Percentiles rank a stretch among this genome's conserved stretches.
Conservation (phyloP, 2,329 filamentous ascomycete species). For the Talaromyces islandicus region DNA sequence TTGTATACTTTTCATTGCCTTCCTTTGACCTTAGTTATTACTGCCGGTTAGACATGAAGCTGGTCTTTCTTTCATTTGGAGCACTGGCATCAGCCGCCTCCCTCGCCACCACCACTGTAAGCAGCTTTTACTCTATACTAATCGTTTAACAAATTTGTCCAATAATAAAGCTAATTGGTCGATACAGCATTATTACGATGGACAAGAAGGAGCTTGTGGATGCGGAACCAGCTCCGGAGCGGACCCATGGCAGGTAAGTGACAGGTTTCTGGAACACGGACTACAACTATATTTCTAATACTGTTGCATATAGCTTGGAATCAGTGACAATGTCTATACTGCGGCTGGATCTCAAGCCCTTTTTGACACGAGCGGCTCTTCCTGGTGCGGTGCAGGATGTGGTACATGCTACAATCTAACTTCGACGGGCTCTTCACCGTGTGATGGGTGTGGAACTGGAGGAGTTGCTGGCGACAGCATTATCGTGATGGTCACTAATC, state of each 20-base stretch:
- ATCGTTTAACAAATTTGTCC: neutral
- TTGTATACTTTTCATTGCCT: neutral
- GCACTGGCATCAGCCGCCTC: conserved; percentile 8
- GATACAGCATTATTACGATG: conserved; percentile 26
- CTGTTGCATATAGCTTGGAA: neutral
- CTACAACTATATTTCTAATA: neutral
- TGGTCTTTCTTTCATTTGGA: conserved; percentile 6
- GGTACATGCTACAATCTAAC: conserved; percentile 22
- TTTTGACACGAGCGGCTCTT: conserved; percentile 16
- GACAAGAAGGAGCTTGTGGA: conserved; percentile 25
- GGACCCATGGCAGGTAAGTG: conserved; percentile 25
- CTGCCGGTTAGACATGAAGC: conserved; percentile 7
- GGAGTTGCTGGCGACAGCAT: conserved; percentile 18
- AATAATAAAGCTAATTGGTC: neutral
- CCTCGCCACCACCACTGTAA: conserved; percentile 10
- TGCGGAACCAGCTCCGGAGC: conserved; percentile 20
- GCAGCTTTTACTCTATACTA: neutral
- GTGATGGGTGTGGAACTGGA: conserved; percentile 16
- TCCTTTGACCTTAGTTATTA: neutral
- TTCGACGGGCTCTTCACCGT: conserved; percentile 15
- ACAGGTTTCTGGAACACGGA: neutral
- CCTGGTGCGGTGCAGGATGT: conserved; percentile 21
- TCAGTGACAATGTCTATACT: conserved; percentile 14
- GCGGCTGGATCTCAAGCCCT: conserved; percentile 19
- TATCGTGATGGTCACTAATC: conserved; percentile 28